These are phyloP conservation scores for Monilinia polystroma DNA, from an alignment of 2,329 filamentous ascomycete species.

Conservation along the genomic window DNA sequence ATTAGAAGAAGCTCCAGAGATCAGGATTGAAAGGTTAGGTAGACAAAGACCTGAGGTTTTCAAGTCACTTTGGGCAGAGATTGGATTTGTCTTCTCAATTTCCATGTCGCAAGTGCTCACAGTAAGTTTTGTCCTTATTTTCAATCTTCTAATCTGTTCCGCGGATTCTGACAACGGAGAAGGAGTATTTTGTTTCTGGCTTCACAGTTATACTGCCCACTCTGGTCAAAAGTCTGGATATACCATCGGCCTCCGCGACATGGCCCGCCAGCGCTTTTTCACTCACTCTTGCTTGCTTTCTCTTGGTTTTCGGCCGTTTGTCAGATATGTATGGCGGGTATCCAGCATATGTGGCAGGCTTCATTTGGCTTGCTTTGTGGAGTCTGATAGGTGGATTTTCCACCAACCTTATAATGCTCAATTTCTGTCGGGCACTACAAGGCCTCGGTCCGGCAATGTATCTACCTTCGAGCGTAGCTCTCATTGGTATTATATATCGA, in stretches of 20 bases:
- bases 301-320: constrained; percentile 63
- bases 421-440: constrained; percentile 71
- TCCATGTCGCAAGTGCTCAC: constrained; percentile 58
- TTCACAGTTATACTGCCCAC: constrained; percentile 72
- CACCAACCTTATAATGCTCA: constrained; percentile 65
- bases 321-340: constrained; percentile 64
- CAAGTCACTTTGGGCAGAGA: constrained; percentile 51
- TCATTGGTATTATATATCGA: constrained; percentile 63
- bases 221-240: constrained; percentile 59
- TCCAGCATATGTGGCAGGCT: constrained; percentile 57
- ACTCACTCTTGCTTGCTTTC: constrained; percentile 52
- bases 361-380: constrained; percentile 67
- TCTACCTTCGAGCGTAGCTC: constrained; percentile 65
- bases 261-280: constrained; percentile 66
- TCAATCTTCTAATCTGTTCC: not conserved
- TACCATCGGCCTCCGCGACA: constrained; percentile 58
- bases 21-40: constrained; percentile 54
- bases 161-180: constrained; percentile 6
- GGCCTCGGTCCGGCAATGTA: constrained; percentile 73
- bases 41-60: constrained; percentile 57
- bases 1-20: constrained; percentile 37
- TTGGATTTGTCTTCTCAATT: constrained; percentile 60
- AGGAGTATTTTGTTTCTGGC: constrained; percentile 69
- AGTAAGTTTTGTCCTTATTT: constrained; percentile 40
- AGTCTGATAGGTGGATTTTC: constrained; percentile 70